Percentiles rank a stretch among this genome's conserved stretches.
phyloP scores from a whole-genome alignment of 2,329 filamentous ascomycete species.

The Colletotrichum zoysiae region DNA sequence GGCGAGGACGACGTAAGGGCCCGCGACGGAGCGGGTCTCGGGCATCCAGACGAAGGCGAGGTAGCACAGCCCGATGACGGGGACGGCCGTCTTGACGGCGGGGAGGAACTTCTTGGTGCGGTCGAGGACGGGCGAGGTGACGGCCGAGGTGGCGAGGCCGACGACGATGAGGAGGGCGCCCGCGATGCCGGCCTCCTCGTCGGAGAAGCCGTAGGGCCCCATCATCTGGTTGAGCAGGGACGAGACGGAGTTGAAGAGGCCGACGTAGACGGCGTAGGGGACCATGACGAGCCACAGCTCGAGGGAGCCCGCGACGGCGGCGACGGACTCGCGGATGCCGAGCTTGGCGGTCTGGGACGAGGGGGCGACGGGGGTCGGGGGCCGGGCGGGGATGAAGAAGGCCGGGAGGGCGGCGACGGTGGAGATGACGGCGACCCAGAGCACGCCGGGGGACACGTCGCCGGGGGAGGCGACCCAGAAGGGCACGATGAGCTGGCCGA shows the following conservation, averaged over 20 bases:
- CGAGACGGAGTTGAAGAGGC: constrained; percentile 93
- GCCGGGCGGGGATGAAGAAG: constrained; percentile 82
- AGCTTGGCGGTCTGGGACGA: constrained; percentile 72
- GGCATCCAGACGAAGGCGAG: constrained; percentile 85
- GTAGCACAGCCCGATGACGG: constrained; percentile 79
- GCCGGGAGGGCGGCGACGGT: constrained; percentile 78
- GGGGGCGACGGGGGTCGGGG: constrained; percentile 82
- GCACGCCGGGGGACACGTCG: constrained; percentile 83
- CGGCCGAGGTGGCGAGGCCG: constrained; percentile 81
- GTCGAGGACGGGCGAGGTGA: constrained; percentile 86
- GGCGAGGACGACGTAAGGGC: constrained; percentile 81
- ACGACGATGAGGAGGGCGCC: constrained; percentile 91
- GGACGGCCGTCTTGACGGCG: constrained; percentile 80
- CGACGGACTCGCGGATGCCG: constrained; percentile 62
- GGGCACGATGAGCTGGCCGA: constrained; percentile 89
- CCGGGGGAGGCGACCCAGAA: constrained; percentile 74
- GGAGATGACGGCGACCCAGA: constrained; percentile 85
- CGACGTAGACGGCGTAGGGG: constrained; percentile 88
- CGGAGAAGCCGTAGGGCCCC: constrained; percentile 84
- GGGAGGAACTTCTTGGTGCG: constrained; percentile 83
- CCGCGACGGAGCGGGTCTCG: constrained; percentile 64
- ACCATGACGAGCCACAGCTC: constrained; percentile 86
- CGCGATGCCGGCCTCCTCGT: constrained; percentile 88
- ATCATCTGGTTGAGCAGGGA: constrained; percentile 92
- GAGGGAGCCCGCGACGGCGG: constrained; percentile 68